These are phyloP conservation scores for Lentinula guzmanii DNA, from an alignment of 768 basidiomycete species.

Conservation along the genomic window DNA sequence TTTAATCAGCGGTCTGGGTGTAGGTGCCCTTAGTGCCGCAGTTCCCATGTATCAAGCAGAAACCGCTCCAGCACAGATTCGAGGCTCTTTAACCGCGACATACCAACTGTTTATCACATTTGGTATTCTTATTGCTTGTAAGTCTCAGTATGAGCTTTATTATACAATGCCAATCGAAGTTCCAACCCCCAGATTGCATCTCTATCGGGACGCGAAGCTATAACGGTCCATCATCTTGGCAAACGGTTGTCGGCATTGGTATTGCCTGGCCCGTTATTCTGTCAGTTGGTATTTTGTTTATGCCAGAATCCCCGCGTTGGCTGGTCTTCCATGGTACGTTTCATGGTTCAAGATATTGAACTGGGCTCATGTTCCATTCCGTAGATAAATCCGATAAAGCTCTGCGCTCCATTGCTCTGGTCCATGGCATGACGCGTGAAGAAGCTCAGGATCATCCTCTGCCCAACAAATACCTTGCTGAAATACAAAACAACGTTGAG, in stretches of 20 bases:
- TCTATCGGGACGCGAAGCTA: conserved; percentile 59
- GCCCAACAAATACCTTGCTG: conserved; percentile 43
- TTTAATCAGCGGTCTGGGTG: conserved; percentile 58
- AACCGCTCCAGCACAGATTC: conserved; percentile 64
- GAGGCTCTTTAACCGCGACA: conserved; percentile 60
- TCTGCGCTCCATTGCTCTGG: conserved; percentile 36
- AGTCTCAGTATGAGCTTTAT: conserved; percentile 10
- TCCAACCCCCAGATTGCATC: conserved; percentile 41
- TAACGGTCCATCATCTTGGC: conserved; percentile 48
- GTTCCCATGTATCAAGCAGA: conserved; percentile 75
- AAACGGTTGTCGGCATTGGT: conserved; percentile 54
- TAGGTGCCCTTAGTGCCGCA: conserved; percentile 62
- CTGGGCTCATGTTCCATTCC: not conserved
- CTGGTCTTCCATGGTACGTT: conserved; percentile 11
- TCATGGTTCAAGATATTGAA: too few relatives aligned
- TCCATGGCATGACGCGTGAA: conserved; percentile 37
- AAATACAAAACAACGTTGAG: conserved; percentile 48
- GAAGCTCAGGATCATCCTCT: conserved; percentile 35
- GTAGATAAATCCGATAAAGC: conserved; percentile 34
- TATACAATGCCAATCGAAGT: too few relatives aligned
- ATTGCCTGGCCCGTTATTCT: conserved; percentile 60
- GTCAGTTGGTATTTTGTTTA: conserved; percentile 57
- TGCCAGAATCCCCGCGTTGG: conserved; percentile 59
- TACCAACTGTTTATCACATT: conserved; percentile 65
- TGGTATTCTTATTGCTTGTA: conserved; percentile 63